Base-by-base conservation (phyloP, 2,329 filamentous ascomycete species). In the Fusarium floridanum region DNA sequence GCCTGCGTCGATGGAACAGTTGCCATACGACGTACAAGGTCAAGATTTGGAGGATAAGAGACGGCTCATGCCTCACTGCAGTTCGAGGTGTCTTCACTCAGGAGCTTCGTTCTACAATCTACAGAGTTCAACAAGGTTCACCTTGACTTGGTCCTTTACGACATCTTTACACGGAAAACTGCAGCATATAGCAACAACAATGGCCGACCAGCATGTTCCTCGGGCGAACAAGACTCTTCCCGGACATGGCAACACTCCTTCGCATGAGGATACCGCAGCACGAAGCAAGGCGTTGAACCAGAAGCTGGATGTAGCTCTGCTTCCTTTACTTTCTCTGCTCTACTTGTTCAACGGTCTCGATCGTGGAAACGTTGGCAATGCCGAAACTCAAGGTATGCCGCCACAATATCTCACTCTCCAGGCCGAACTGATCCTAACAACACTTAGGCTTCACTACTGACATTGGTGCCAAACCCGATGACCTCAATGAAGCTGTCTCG, bases 331-430 rank as follows among this genome's bases (percentile, higher is more conserved):
- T 3, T 84, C 83, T 14, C 75, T 84, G 11, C 77, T 85, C 17
- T 85, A 85, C 53, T 77, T 85, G 4, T 83, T 84, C 70, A 85
- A 85, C 65, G 82, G 83, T 2, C 79, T 85, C 3, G 84, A 85
- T 68, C 80, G 83, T 36, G 80, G 82, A 24, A 85, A 85, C 32
- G 78, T 85, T 36, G 84, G 84, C 32, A 85, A 85, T 68, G 84
- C 84, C 7, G 81, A 84, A 67, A 81, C 83, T 6, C 76, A 83
- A 77, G 77, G 83, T 83, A 62, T 29, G 63, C 34, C 10, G 10
- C 16, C 59, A 20, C 36, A 29, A 32, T 32, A 12, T n/a, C 20
- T 41, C 10, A 12, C 50, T 16, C 29, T 36, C 17, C 10, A 10
- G 9, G 27, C 37, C n/a, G 14, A 24, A 32, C 34, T 62, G 17